Conservation (phyloP, 352 stramenopile genomes). For the Phytophthora boehmeriae region DNA sequence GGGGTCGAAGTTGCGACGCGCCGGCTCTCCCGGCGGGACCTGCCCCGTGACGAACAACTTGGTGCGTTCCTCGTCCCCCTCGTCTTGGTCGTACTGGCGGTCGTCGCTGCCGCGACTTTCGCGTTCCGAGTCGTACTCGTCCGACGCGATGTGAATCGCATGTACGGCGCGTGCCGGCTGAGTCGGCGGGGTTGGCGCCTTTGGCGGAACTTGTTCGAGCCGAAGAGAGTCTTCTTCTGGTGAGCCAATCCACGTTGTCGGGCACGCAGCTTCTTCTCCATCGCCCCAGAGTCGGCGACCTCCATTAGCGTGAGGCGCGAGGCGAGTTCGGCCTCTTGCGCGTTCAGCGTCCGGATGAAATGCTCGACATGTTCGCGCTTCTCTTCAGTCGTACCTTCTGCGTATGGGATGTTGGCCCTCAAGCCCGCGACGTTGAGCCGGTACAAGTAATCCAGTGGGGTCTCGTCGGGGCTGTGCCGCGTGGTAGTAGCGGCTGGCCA, state of each 20-base stretch:
- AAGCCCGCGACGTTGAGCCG: constrained; percentile 8
- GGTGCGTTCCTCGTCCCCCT: constrained; percentile 6
- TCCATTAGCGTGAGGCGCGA: constrained; percentile 3
- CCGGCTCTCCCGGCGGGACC: background rate
- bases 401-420: constrained; percentile 2
- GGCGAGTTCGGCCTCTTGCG: background rate
- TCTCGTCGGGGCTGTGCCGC: constrained; percentile 1
- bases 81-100: constrained; percentile 9
- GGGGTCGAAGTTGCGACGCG: background rate
- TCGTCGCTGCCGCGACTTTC: background rate
- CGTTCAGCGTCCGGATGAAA: constrained; percentile 6
- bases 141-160: background rate
- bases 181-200: background rate
- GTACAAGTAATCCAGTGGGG: constrained; percentile 18
- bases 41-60: constrained; percentile 3
- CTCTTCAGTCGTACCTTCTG: background rate
- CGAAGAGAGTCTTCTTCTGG: constrained; percentile 11
- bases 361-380: constrained; percentile 14
- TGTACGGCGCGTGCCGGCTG: background rate
- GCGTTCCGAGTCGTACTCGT: background rate
- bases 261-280: constrained; percentile 9
- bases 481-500: too few relatives aligned
- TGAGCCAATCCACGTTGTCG: constrained; percentile 1
- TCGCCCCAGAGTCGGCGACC: background rate
- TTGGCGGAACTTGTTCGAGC: constrained; percentile 13